A percentile compares a stretch with the other conserved stretches of the same genome.
phyloP scores from a whole-genome alignment of 768 basidiomycete species.

The Strobilomyces echinocephalus region DNA sequence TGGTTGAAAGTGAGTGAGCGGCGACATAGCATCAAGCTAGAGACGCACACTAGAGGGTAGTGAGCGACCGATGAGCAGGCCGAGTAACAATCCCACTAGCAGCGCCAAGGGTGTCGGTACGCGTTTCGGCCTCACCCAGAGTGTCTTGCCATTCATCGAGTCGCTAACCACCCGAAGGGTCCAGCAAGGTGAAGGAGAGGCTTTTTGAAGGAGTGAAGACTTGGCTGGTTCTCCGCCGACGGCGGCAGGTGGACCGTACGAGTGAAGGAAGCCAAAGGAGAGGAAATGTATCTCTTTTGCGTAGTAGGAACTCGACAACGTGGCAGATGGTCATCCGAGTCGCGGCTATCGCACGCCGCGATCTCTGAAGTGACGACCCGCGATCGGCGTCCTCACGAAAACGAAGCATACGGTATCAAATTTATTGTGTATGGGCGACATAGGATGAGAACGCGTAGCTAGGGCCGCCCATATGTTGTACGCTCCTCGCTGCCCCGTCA shows the following conservation, averaged over 20 bases:
- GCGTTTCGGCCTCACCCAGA: conserved; percentile 36
- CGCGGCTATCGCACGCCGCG: neutral
- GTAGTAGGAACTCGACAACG: too few relatives aligned
- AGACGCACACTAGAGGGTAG: conserved; percentile 36
- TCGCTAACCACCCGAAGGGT: neutral
- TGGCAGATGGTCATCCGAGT: too few relatives aligned
- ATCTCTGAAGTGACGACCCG: neutral
- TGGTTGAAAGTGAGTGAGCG: conserved; percentile 6
- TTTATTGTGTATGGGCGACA: too few relatives aligned
- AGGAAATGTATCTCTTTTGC: too few relatives aligned
- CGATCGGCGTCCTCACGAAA: too few relatives aligned
- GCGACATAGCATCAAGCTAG: neutral
- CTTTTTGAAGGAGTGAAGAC: neutral
- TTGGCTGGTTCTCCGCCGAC: neutral
- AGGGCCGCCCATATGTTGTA: too few relatives aligned
- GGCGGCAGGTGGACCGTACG: too few relatives aligned
- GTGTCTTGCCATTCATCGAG: conserved; percentile 26
- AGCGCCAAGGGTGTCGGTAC: conserved; percentile 55
- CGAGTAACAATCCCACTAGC: conserved; percentile 56
- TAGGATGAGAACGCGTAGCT: too few relatives aligned
- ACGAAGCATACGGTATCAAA: too few relatives aligned
- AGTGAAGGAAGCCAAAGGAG: too few relatives aligned
- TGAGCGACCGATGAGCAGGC: conserved; percentile 51
- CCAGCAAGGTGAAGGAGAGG: neutral
- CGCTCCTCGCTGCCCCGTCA: too few relatives aligned